Evolutionary conservation across 1,284 basidiomycete genomes (phyloP).

Genomic region (Irpex sp.): DNA sequence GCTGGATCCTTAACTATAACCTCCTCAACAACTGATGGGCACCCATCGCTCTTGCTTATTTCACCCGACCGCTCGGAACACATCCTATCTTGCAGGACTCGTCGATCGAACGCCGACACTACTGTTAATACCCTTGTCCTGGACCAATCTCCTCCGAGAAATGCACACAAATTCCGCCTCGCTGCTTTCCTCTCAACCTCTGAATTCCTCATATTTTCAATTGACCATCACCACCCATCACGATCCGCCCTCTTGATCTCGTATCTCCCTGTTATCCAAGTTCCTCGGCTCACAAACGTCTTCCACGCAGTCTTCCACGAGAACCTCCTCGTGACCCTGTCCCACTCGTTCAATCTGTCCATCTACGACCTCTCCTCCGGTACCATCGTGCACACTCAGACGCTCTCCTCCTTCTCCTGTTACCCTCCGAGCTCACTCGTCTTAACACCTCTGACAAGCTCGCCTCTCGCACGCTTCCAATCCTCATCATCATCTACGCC

Average conservation of each 20-base stretch:
- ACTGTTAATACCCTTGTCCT: constrained; percentile 59
- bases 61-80: constrained; percentile 25
- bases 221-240: constrained; percentile 42
- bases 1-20: constrained; percentile 39
- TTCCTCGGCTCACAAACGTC: constrained; percentile 41
- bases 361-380: constrained; percentile 61
- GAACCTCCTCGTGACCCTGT: constrained; percentile 69
- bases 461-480: neutral
- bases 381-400: constrained; percentile 51
- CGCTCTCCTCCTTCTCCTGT: constrained; percentile 68
- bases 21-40: constrained; percentile 26
- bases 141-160: constrained; percentile 61
- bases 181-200: constrained; percentile 65
- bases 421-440: constrained; percentile 72
- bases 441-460: constrained; percentile 48
- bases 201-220: constrained; percentile 54
- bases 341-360: constrained; percentile 60
- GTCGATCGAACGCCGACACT: constrained; percentile 19
- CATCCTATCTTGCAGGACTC: constrained; percentile 27
- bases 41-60: constrained; percentile 23
- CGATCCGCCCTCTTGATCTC: constrained; percentile 40
- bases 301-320: constrained; percentile 72
- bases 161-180: constrained; percentile 39
- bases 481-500: neutral
- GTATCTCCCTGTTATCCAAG: constrained; percentile 42